Evolutionary conservation across 2,329 filamentous ascomycete genomes (phyloP), one percentile per base, ranked within the genome.

Genomic region (Penicillium sp.): DNA sequence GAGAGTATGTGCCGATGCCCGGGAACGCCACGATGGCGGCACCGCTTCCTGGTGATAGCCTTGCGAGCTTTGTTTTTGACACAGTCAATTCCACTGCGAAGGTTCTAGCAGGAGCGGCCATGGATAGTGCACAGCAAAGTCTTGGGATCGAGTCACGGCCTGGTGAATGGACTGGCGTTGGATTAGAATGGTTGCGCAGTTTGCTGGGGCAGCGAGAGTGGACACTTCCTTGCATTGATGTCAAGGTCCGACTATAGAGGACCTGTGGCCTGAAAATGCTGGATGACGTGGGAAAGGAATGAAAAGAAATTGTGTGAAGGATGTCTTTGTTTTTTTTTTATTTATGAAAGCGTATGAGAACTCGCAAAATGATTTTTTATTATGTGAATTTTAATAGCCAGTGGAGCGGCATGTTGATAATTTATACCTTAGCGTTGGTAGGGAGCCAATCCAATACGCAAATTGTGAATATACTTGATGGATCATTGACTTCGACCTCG

Each of bases 201-300:
- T 75, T 96, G 50, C 75, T 96, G 50, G 93, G 92, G 4, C 86
- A 86, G 74, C 86, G 90, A 67, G 93, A 97, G 74, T 96, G 93
- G 90, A 85, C 90, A 66, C 84, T 99, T 62, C 91, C 93, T 56
- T 97, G 93, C 74, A 83, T 99, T 75, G 92, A 96, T 74, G 85
- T 98, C 29, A 87, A 93, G 67, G 86, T 98, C 52, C 82, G 90
- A 61, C 78, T 96, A 62, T 95, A 68, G 79, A 37, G 10, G 24
- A 29, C 27, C 22, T 11, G 37, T 37, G 16, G 3, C n/a, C 9
- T 39, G 35, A 19, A 10, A 39, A 39, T 4, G 35, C 16, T 4
- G n/a, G 35, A 39, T 16, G 31, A 39, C n/a, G 10, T 19, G 10
- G 19, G 39, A 14, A 42, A 22, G 19, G 39, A 21, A 42, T 4